phyloP scores from a whole-genome alignment of 352 stramenopile species.

The Globisporangium radiosum region DNA sequence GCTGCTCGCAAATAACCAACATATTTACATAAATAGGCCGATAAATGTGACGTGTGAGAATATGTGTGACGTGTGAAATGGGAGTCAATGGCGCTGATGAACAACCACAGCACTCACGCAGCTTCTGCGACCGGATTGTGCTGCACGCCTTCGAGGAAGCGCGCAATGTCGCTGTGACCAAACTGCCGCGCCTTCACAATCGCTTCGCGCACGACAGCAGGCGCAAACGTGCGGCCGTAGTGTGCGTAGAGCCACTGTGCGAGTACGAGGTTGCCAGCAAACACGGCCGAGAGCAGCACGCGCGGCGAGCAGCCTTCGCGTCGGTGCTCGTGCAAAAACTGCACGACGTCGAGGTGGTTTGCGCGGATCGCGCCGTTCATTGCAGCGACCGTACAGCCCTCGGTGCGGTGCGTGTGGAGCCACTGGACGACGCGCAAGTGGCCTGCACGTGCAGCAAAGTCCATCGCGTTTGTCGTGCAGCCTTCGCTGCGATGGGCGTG shows the following conservation, averaged over 20 bases:
- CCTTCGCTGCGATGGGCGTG: conserved; percentile 8
- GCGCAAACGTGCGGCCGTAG: conserved; percentile 6
- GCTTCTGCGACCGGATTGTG: not conserved
- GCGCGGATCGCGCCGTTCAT: conserved; percentile 10
- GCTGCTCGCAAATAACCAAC: no score
- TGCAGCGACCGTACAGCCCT: conserved; percentile 7
- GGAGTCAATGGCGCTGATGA: no score
- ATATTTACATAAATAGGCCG: no score
- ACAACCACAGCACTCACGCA: no score
- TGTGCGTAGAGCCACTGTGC: conserved; percentile 3
- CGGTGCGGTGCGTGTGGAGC: conserved; percentile 3
- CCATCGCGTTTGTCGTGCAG: conserved; percentile 10
- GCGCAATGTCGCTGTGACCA: conserved; percentile 3
- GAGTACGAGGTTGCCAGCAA: conserved; percentile 8
- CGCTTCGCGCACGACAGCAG: conserved; percentile 3
- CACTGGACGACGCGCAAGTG: conserved; percentile 9
- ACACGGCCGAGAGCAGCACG: conserved; percentile 6
- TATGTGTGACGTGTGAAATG: no score
- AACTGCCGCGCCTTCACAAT: conserved; percentile 10
- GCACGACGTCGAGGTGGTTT: conserved; percentile 9
- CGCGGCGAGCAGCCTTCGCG: conserved; percentile 9
- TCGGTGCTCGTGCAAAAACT: conserved; percentile 9
- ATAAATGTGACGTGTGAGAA: no score
- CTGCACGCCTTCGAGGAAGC: not conserved
- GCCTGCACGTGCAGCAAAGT: conserved; percentile 2